Percentiles rank a stretch among this genome's conserved stretches.
Conservation (phyloP, 2,329 filamentous ascomycete species). For the Talaromyces sp. region DNA sequence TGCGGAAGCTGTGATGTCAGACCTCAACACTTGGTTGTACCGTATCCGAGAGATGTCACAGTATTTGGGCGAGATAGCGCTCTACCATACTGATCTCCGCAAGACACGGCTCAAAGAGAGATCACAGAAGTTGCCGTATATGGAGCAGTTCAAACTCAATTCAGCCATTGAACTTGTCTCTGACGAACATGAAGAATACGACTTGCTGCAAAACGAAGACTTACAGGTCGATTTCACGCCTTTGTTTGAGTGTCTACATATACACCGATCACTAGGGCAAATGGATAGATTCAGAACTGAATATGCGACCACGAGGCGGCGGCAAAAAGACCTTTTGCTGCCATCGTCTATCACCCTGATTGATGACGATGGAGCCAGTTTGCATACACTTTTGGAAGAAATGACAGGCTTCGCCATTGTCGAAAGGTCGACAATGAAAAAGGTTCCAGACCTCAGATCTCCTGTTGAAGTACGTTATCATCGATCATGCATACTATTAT, state of each 20-base stretch:
- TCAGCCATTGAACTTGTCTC: conserved; percentile 93
- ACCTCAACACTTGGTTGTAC: conserved; percentile 94
- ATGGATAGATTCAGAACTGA: conserved; percentile 85
- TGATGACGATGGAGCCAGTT: conserved; percentile 74
- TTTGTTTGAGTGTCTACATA: conserved; percentile 90
- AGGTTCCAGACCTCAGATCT: conserved; percentile 75
- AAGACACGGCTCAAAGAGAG: conserved; percentile 78
- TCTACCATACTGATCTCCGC: conserved; percentile 90
- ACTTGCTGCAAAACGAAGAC: conserved; percentile 92
- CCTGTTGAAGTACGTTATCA: conserved; percentile 63
- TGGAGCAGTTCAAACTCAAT: conserved; percentile 84
- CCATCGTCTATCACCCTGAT: conserved; percentile 70
- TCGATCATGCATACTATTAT: background rate
- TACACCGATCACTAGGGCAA: conserved; percentile 89
- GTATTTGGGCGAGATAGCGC: conserved; percentile 90
- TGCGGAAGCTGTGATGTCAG: conserved; percentile 92
- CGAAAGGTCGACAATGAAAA: conserved; percentile 87
- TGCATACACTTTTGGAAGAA: conserved; percentile 88
- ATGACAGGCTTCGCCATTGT: conserved; percentile 96
- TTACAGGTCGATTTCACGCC: conserved; percentile 92
- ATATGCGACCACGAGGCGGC: conserved; percentile 83
- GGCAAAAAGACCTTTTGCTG: conserved; percentile 86
- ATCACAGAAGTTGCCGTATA: conserved; percentile 66
- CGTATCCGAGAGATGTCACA: conserved; percentile 93
- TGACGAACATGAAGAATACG: conserved; percentile 92